A percentile compares a stretch with the other conserved stretches of the same genome.
phyloP scores from a whole-genome alignment of 2,329 filamentous ascomycete genomes.

The Daldinia sp. region DNA sequence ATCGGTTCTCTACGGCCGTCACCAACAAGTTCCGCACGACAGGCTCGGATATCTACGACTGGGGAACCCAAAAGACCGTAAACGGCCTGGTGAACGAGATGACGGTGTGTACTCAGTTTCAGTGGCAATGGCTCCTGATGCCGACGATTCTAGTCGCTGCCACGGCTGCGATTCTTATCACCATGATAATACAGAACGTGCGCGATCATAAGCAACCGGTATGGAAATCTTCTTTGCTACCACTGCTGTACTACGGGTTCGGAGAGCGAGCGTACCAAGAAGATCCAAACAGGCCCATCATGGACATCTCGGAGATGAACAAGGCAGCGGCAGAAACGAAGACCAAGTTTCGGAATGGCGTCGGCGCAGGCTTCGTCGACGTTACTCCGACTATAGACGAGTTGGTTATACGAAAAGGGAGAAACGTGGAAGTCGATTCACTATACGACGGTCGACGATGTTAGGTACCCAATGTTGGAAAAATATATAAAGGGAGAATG shows the following conservation, averaged over 20 bases:
- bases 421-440: conserved; percentile 15
- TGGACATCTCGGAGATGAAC: conserved; percentile 27
- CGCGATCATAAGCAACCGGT: conserved; percentile 27
- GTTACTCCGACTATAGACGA: conserved; percentile 5
- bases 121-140: conserved; percentile 37
- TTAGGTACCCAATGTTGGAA: no score
- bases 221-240: conserved; percentile 36
- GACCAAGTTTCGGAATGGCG: conserved; percentile 21
- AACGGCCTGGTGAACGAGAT: conserved; percentile 23
- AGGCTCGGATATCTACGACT: conserved; percentile 22
- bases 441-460: conserved; percentile 3
- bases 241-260: conserved; percentile 33
- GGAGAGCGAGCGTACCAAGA: neutral
- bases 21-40: conserved; percentile 35
- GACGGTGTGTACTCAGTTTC: conserved; percentile 33
- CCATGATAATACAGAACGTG: conserved; percentile 24
- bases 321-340: conserved; percentile 11
- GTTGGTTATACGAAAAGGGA: conserved; percentile 2
- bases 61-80: neutral
- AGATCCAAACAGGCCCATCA: conserved; percentile 11
- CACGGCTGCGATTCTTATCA: conserved; percentile 17
- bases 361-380: conserved; percentile 31
- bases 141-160: conserved; percentile 20
- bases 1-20: conserved; percentile 27
- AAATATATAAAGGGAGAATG: no score